Conservation (phyloP, 805 yeast genomes). For the Isabelozyma rhagii region DNA sequence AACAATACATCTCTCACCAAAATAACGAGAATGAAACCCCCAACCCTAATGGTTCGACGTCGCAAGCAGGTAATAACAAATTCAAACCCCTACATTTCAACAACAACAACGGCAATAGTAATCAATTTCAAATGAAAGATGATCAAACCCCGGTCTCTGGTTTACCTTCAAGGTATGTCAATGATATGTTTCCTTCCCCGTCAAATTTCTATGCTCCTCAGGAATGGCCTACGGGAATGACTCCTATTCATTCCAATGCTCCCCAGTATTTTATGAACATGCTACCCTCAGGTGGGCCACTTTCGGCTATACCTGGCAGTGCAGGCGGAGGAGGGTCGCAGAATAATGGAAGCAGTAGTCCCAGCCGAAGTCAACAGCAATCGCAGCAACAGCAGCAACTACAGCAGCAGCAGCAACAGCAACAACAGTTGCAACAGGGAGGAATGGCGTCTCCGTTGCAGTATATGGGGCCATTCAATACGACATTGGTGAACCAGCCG, state of each 20-base stretch:
- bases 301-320: slow-evolving; percentile 1
- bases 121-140: slow-evolving; percentile 21
- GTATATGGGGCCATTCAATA: slow-evolving; percentile 34
- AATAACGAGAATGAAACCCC: slow-evolving; percentile 15
- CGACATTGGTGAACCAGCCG: not conserved
- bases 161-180: slow-evolving; percentile 67
- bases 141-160: slow-evolving; percentile 73
- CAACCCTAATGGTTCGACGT: not conserved
- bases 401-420: slow-evolving; percentile 7
- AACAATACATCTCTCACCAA: slow-evolving; percentile 18
- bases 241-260: slow-evolving; percentile 30
- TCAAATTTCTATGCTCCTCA: slow-evolving; percentile 64
- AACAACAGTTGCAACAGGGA: slow-evolving; percentile 12
- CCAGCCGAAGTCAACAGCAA: slow-evolving; percentile 4
- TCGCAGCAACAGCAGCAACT: slow-evolving; percentile 6
- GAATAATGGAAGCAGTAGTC: not conserved
- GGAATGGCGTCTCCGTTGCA: slow-evolving; percentile 19
- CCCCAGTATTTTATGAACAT: slow-evolving; percentile 37
- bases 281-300: slow-evolving; percentile 21
- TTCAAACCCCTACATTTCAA: slow-evolving; percentile 4
- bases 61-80: slow-evolving; percentile 1
- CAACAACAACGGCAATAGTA: not conserved
- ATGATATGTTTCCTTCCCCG: slow-evolving; percentile 79
- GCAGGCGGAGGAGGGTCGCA: slow-evolving; percentile 7
- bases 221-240: slow-evolving; percentile 43